phyloP scores from a whole-genome alignment of 2,329 filamentous ascomycete species.

The Zymoseptoria ardabiliae region DNA sequence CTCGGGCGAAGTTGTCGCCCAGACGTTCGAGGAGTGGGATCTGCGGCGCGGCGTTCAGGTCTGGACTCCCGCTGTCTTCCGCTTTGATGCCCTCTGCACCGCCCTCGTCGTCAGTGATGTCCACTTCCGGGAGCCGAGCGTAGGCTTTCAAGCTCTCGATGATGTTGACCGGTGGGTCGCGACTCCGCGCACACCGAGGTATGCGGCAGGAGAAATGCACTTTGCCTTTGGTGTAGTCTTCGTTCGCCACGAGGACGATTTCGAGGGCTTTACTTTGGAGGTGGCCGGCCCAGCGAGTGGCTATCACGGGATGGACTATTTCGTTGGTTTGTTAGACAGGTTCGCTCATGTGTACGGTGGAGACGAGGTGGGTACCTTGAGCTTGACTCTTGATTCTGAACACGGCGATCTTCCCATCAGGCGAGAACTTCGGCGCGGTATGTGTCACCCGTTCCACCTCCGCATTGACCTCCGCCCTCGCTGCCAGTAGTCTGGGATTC shows the following conservation, averaged over 20 bases:
- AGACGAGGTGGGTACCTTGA: conserved; percentile 33
- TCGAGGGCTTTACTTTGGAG: conserved; percentile 53
- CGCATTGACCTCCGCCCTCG: conserved; percentile 51
- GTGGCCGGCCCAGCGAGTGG: conserved; percentile 58
- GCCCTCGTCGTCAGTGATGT: conserved; percentile 32
- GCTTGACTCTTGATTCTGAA: conserved; percentile 53
- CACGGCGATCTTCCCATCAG: conserved; percentile 55
- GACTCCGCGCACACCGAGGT: conserved; percentile 47
- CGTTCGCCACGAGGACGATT: conserved; percentile 60
- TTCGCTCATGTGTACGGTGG: neutral
- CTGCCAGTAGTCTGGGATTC: conserved; percentile 45
- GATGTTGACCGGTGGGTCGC: conserved; percentile 54
- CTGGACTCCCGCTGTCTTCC: neutral
- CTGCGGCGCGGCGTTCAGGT: conserved; percentile 4
- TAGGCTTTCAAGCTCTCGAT: conserved; percentile 51
- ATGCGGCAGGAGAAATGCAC: conserved; percentile 63
- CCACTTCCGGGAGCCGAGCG: conserved; percentile 32
- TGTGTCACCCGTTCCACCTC: conserved; percentile 57
- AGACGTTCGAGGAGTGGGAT: conserved; percentile 41
- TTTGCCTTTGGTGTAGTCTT: conserved; percentile 54
- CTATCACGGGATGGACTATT: conserved; percentile 56
- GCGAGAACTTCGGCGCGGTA: conserved; percentile 55
- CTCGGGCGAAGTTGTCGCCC: conserved; percentile 57
- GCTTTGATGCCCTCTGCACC: conserved; percentile 9
- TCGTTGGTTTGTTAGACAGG: neutral